phyloP scores from a whole-genome alignment of 306 rosid species.

The Pyrus pyrifolia region DNA sequence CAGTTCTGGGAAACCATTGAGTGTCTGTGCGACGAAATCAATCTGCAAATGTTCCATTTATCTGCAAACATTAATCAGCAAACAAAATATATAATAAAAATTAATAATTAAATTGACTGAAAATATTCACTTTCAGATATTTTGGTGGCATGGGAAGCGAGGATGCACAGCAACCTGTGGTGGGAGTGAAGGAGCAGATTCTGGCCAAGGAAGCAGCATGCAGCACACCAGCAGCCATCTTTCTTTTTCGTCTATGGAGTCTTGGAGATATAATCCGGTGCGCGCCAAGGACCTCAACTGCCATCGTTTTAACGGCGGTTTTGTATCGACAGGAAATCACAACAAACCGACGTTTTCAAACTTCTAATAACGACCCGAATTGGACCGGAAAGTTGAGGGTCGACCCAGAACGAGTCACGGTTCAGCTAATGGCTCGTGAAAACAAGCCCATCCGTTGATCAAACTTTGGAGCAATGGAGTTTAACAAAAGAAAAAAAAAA shows the following conservation, averaged over 20 bases:
- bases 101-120: not conserved
- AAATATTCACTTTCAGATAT: not conserved
- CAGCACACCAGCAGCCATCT: constrained; percentile 9
- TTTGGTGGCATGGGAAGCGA: not conserved
- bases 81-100: not conserved
- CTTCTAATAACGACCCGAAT: too few relatives aligned
- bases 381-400: not conserved
- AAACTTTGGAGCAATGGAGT: not conserved
- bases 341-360: too few relatives aligned
- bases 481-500: too few relatives aligned
- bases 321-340: not conserved
- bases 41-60: constrained; percentile 22
- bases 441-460: not conserved
- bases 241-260: not conserved
- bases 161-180: not conserved
- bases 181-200: constrained; percentile 9
- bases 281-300: not conserved
- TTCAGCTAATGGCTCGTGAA: not conserved
- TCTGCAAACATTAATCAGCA: constrained; percentile 22
- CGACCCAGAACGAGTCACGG: not conserved
- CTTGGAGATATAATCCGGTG: not conserved
- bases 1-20: constrained; percentile 2
- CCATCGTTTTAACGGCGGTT: not conserved
- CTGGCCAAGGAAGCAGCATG: constrained; percentile 9
- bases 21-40: constrained; percentile 10